Conservation (phyloP, 2,329 filamentous ascomycete species). For the Drechslera avenae region DNA sequence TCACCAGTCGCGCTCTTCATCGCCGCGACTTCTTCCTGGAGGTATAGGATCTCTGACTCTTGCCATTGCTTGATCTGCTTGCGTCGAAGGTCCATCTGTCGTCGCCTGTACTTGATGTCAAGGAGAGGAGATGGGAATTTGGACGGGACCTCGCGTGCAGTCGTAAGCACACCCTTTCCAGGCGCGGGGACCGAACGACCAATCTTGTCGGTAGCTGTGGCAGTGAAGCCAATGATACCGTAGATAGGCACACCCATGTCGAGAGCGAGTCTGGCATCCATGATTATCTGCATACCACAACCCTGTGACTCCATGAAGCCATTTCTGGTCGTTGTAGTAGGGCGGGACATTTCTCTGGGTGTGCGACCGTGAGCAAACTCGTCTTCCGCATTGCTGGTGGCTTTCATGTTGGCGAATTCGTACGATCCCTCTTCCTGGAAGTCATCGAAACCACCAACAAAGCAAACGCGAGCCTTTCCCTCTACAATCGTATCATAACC, state of each 20-base stretch:
- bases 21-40: slow-evolving; percentile 89
- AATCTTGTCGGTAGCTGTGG: slow-evolving; percentile 98
- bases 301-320: slow-evolving; percentile 99
- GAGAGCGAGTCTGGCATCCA: slow-evolving; percentile 92
- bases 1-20: slow-evolving; percentile 74
- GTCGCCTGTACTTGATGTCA: slow-evolving; percentile 95
- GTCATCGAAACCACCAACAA: slow-evolving; percentile 98
- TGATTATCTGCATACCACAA: slow-evolving; percentile 97
- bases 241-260: slow-evolving; percentile 99
- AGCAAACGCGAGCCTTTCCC: slow-evolving; percentile 95
- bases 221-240: slow-evolving; percentile 88
- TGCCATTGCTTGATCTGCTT: slow-evolving; percentile 96
- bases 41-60: slow-evolving; percentile 88
- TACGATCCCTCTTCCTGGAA: slow-evolving; percentile 99
- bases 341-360: slow-evolving; percentile 95
- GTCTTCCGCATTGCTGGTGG: slow-evolving; percentile 96
- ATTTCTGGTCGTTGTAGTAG: slow-evolving; percentile 93
- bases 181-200: slow-evolving; percentile 95
- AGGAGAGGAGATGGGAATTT: slow-evolving; percentile 95
- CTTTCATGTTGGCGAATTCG: slow-evolving; percentile 99
- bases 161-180: slow-evolving; percentile 94
- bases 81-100: slow-evolving; percentile 92
- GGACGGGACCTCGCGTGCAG: slow-evolving; percentile 85
- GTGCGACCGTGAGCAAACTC: slow-evolving; percentile 96
- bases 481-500: slow-evolving; percentile 98